Conservation (phyloP, 2,329 filamentous ascomycete species). For the Nemania serpens region DNA sequence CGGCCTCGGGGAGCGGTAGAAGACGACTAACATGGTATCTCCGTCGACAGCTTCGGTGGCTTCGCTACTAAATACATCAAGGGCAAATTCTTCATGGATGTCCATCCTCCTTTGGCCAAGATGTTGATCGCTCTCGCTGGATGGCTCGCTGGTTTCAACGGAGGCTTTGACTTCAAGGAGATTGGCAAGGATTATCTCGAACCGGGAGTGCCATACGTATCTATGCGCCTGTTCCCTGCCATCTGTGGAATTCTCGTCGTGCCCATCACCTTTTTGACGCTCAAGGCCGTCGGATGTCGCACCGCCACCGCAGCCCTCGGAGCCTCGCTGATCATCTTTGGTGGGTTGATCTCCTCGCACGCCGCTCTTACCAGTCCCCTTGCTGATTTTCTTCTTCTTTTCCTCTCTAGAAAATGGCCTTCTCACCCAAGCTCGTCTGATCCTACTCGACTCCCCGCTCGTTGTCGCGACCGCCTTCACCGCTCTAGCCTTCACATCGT, state of each 20-base stretch:
- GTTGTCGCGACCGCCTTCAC: conserved; percentile 93
- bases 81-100: conserved; percentile 99
- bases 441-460: conserved; percentile 93
- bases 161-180: conserved; percentile 98
- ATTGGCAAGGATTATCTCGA: conserved; percentile 99
- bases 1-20: background rate
- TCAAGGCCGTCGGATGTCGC: conserved; percentile 88
- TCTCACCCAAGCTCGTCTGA: conserved; percentile 90
- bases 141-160: conserved; percentile 93
- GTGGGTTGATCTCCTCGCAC: conserved; percentile 55
- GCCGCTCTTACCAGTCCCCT: background rate
- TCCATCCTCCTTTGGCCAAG: conserved; percentile 97
- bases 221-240: conserved; percentile 93
- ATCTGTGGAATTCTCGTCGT: conserved; percentile 86
- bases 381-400: conserved; percentile 39
- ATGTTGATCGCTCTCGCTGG: conserved; percentile 93
- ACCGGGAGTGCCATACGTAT: conserved; percentile 92
- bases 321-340: conserved; percentile 86
- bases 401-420: conserved; percentile 81
- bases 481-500: conserved; percentile 85
- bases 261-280: conserved; percentile 90
- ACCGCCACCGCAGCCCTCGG: conserved; percentile 84
- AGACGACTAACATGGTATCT: conserved; percentile 23
- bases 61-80: conserved; percentile 99
- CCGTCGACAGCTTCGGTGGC: conserved; percentile 77